phyloP scores from a whole-genome alignment of 352 stramenopile genomes.

The Phytopythium ostracodes region DNA sequence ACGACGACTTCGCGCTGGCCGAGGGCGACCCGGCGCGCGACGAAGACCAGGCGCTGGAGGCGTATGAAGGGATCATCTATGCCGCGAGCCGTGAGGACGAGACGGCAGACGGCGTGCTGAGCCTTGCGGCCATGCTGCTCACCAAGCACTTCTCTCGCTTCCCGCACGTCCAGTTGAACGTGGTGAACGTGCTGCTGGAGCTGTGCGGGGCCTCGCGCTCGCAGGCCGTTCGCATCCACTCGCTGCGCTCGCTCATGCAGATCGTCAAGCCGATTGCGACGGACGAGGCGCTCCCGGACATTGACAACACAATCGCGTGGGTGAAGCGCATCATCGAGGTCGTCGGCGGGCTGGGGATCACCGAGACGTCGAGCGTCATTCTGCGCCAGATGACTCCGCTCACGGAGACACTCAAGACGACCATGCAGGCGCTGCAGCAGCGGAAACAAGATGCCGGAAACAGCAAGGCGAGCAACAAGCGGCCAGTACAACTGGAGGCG shows the following conservation, averaged over 20 bases:
- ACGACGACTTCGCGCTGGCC: slow-evolving; percentile 47
- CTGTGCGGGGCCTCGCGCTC: slow-evolving; percentile 36
- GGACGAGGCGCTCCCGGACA: slow-evolving; percentile 15
- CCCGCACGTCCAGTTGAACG: slow-evolving; percentile 71
- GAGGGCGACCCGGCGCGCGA: slow-evolving; percentile 48
- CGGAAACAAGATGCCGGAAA: neutral
- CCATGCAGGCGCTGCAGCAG: slow-evolving; percentile 12
- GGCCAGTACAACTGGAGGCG: neutral
- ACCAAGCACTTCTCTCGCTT: slow-evolving; percentile 80
- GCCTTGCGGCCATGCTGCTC: slow-evolving; percentile 64
- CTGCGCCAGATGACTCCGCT: slow-evolving; percentile 57
- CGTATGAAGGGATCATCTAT: slow-evolving; percentile 73
- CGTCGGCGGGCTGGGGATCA: slow-evolving; percentile 30
- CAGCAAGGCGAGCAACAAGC: slow-evolving; percentile 3
- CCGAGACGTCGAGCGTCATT: slow-evolving; percentile 52
- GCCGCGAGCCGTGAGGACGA: slow-evolving; percentile 25
- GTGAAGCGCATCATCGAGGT: slow-evolving; percentile 36
- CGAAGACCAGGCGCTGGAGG: slow-evolving; percentile 68
- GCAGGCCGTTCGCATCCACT: slow-evolving; percentile 71
- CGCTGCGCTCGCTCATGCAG: slow-evolving; percentile 60
- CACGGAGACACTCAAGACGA: slow-evolving; percentile 40
- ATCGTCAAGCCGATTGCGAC: slow-evolving; percentile 47
- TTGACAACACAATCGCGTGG: slow-evolving; percentile 26
- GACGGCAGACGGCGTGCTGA: slow-evolving; percentile 46
- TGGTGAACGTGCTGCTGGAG: slow-evolving; percentile 56